Evolutionary conservation across 352 stramenopile genomes (phyloP).

Genomic region (Globisporangium canariense): DNA sequence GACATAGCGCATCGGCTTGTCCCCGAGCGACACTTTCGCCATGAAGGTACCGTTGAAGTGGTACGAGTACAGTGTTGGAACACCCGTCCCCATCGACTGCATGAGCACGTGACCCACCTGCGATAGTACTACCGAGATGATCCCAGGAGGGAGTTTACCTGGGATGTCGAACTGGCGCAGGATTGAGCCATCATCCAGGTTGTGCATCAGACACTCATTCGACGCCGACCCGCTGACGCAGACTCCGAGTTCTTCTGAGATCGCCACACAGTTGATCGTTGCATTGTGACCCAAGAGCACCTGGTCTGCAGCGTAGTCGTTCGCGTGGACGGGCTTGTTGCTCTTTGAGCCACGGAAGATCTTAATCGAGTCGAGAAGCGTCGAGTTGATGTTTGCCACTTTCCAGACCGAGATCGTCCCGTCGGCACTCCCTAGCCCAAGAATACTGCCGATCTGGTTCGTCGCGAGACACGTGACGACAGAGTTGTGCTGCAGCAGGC

Average conservation of each 20-base stretch:
- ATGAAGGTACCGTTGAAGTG: slow-evolving; percentile 70
- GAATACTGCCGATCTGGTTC: slow-evolving; percentile 40
- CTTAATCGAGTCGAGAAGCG: slow-evolving; percentile 72
- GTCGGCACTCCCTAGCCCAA: slow-evolving; percentile 59
- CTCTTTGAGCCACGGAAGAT: slow-evolving; percentile 61
- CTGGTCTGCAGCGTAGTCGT: slow-evolving; percentile 75
- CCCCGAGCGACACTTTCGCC: slow-evolving; percentile 33
- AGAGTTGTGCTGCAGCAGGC: slow-evolving; percentile 65
- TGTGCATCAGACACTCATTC: slow-evolving; percentile 69
- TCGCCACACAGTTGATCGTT: slow-evolving; percentile 54
- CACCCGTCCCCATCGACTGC: slow-evolving; percentile 62
- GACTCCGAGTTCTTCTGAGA: slow-evolving; percentile 70
- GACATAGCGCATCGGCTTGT: slow-evolving; percentile 43
- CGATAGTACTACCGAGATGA: slow-evolving; percentile 61
- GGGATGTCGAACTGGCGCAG: slow-evolving; percentile 48
- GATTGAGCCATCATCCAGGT: slow-evolving; percentile 64
- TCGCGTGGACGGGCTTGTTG: slow-evolving; percentile 59
- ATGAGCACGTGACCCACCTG: slow-evolving; percentile 63
- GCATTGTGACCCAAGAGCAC: slow-evolving; percentile 69
- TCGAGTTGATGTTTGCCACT: slow-evolving; percentile 58
- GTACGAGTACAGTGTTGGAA: slow-evolving; percentile 60
- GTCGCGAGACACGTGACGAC: slow-evolving; percentile 63
- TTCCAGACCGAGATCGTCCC: slow-evolving; percentile 83
- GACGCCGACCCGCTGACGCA: slow-evolving; percentile 65
- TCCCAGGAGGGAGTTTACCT: slow-evolving; percentile 37